Evolutionary conservation across 495 filamentous ascomycete genomes (phyloP).

Genomic region (Parathielavia hyrcaniae): DNA sequence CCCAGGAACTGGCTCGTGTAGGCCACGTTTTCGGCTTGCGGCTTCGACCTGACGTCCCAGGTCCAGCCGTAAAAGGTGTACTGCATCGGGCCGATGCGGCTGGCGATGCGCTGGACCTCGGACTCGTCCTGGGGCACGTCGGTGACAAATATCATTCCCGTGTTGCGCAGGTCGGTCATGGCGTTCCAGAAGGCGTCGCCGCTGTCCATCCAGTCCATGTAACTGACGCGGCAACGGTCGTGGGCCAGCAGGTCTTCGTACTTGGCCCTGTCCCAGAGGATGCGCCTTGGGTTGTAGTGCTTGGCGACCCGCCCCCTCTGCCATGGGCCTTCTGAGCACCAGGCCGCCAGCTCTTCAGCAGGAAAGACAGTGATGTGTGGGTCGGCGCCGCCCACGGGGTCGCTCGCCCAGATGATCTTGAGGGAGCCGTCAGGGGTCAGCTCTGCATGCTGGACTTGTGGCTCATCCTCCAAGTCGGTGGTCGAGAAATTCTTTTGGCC

Average conservation of each 20-base stretch:
- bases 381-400: conserved; percentile 23
- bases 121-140: conserved; percentile 59
- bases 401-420: conserved; percentile 50
- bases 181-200: conserved; percentile 44
- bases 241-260: conserved; percentile 35
- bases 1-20: conserved; percentile 75
- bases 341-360: conserved; percentile 11
- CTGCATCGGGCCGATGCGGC: conserved; percentile 65
- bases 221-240: conserved; percentile 46
- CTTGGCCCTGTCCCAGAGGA: conserved; percentile 21
- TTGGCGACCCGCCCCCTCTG: background rate
- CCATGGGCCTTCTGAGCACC: background rate
- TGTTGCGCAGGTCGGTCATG: conserved; percentile 47
- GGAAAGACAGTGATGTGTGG: conserved; percentile 19
- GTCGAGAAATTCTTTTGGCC: conserved; percentile 78
- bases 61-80: conserved; percentile 84
- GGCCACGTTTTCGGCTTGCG: conserved; percentile 79
- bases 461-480: conserved; percentile 56
- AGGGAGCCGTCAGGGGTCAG: conserved; percentile 39
- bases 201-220: conserved; percentile 60
- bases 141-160: conserved; percentile 68
- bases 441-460: conserved; percentile 36
- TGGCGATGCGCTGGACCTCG: conserved; percentile 60
- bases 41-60: conserved; percentile 77
- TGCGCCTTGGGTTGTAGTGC: background rate